Evolutionary conservation across 352 stramenopile genomes (phyloP), one percentile per base, ranked within the genome.

Genomic region (Thalassiosira ordinaria): DNA sequence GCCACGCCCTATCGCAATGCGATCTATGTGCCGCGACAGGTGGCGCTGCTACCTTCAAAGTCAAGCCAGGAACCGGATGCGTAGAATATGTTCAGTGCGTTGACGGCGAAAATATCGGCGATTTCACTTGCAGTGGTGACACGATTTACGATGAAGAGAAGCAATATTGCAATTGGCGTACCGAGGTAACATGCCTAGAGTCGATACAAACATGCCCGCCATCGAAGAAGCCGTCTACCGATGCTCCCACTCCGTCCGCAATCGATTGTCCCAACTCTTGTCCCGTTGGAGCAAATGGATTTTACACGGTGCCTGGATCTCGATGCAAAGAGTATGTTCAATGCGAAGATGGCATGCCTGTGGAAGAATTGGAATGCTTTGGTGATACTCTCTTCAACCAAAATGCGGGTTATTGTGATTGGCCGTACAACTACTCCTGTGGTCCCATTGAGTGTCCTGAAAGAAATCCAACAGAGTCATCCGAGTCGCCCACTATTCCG

Each of bases 261-360:
- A 22, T 20, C 8, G 62, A 80, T 24, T 80, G 72, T 39, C 55
- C 56, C 14, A 74, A 74, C 39, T 63, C 72, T 27, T 80, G 72
- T 49, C 57, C 57, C n/a, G 33, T 35, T 1, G 47, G n/a, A 18
- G 22, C 14, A n/a, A 51, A 44, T 1, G 64, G 64, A 20, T 60
- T 56, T 20, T n/a, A 35, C 37, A n/a, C 8, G 31, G 11, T 47
- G 20, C 64, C 64, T 11, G 33, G 33, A 11, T 62, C 64, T 1
- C n/a, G 51, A 11, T 72, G 62, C 33, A 72, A 59, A 31, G 11
- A 35, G 18, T 72, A 61, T 22, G 62, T 72, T 24, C 51, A 57
- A 49, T 72, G 62, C 22, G 37, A 18, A 24, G 8, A 60, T 16
- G 64, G 64, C 8, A 27, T 49, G 18, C 18, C 49, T 1, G 24